Evolutionary conservation across 257 asterid genomes (phyloP).

Genomic region (Scutellaria baicalensis): DNA sequence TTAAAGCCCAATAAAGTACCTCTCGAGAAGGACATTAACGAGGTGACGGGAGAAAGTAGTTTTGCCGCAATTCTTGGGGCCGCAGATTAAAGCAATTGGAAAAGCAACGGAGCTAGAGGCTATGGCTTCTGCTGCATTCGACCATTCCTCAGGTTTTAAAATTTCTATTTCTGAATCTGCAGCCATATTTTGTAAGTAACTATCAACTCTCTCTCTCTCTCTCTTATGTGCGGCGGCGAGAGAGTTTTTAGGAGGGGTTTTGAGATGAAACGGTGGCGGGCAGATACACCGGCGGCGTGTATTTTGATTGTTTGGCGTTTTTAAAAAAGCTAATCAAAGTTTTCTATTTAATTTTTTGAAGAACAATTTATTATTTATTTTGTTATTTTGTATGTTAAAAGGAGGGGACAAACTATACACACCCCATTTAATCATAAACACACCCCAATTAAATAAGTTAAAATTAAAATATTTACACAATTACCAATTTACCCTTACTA

Average conservation of each 20-base stretch:
- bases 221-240: neutral
- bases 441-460: too few species aligned
- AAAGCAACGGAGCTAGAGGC: conserved; percentile 32
- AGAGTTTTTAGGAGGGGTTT: neutral
- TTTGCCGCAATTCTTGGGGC: conserved; percentile 90
- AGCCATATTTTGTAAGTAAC: conserved; percentile 18
- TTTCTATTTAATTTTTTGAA: neutral
- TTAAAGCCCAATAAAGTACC: conserved; percentile 27
- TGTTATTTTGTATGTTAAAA: too few species aligned
- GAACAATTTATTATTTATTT: too few species aligned
- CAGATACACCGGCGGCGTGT: conserved; percentile 17
- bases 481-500: too few species aligned
- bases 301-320: neutral
- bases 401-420: too few species aligned
- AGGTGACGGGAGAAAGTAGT: conserved; percentile 84
- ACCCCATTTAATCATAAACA: too few species aligned
- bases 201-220: neutral
- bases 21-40: conserved; percentile 65
- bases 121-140: conserved; percentile 49
- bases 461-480: too few species aligned
- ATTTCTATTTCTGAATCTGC: conserved; percentile 39
- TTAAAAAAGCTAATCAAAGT: neutral
- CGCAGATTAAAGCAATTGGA: conserved; percentile 62
- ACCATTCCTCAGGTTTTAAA: conserved; percentile 66
- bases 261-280: conserved; percentile 9